Conservation (phyloP, 2,329 filamentous ascomycete genomes). For the Podosphaera xanthii region DNA sequence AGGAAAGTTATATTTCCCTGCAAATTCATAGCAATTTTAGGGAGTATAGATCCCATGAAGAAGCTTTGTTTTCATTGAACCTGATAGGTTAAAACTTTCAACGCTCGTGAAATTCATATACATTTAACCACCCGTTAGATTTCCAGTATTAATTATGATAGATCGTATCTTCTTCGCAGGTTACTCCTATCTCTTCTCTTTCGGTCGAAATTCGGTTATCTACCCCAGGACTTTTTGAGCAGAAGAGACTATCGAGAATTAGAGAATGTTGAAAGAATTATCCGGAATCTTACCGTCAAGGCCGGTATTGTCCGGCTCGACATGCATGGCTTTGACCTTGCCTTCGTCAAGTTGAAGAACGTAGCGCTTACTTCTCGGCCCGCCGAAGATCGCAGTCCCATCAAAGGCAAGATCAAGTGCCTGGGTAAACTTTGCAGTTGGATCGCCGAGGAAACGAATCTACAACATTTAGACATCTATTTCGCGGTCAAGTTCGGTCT, state of each 20-base stretch:
- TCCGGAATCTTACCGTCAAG: conserved; percentile 35
- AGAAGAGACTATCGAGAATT: conserved; percentile 19
- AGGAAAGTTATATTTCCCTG: too few relatives aligned
- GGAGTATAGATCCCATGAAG: too few relatives aligned
- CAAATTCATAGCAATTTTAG: too few relatives aligned
- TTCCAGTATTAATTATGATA: too few relatives aligned
- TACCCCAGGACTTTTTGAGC: conserved; percentile 24
- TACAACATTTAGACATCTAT: conserved; percentile 17
- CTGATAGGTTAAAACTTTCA: too few relatives aligned
- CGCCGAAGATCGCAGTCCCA: conserved; percentile 56
- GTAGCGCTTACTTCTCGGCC: conserved; percentile 67
- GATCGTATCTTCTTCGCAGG: too few relatives aligned
- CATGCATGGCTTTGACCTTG: conserved; percentile 56
- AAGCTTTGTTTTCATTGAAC: too few relatives aligned
- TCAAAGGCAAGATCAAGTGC: conserved; percentile 70
- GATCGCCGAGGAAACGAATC: conserved; percentile 80
- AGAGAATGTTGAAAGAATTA: conserved; percentile 2
- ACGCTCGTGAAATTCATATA: too few relatives aligned
- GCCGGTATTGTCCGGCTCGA: conserved; percentile 78
- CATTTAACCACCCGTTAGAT: too few relatives aligned
- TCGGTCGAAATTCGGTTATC: neutral
- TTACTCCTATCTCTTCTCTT: too few relatives aligned
- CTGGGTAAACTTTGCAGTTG: conserved; percentile 56
- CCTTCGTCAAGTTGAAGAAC: conserved; percentile 65
- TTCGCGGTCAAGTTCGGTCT: neutral